These are phyloP conservation scores for Giardia duodenalis DNA, from an alignment of 208 protist species.

Conservation along the genomic window DNA sequence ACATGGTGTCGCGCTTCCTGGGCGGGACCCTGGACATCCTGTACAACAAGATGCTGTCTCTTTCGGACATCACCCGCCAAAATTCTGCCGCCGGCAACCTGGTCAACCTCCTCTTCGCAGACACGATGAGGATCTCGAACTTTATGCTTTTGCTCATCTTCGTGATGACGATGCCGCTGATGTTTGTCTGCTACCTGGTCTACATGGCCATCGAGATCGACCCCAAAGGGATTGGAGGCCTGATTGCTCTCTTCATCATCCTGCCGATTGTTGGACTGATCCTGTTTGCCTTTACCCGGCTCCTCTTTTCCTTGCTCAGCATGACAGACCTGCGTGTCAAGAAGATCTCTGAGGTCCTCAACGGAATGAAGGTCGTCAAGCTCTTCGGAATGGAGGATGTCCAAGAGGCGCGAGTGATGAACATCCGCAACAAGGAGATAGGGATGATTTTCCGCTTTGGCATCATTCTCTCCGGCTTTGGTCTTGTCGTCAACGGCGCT, in stretches of 20 bases:
- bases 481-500: background rate
- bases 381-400: constrained; percentile 52
- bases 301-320: constrained; percentile 31
- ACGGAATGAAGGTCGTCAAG: constrained; percentile 54
- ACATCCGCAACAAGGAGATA: constrained; percentile 33
- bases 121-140: constrained; percentile 34
- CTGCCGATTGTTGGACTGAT: constrained; percentile 44
- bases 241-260: constrained; percentile 47
- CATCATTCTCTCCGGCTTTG: background rate
- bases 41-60: background rate
- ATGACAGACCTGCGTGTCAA: constrained; percentile 49
- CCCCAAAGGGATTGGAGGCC: constrained; percentile 41
- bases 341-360: constrained; percentile 49
- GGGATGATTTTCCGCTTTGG: background rate
- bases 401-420: constrained; percentile 39
- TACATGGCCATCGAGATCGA: constrained; percentile 48
- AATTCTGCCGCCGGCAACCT: constrained; percentile 49
- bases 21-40: background rate
- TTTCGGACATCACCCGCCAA: background rate
- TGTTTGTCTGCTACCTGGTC: constrained; percentile 45
- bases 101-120: constrained; percentile 52
- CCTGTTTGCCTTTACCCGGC: background rate
- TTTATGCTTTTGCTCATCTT: constrained; percentile 38
- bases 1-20: background rate
- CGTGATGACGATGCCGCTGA: constrained; percentile 42